Base-by-base conservation (phyloP, 495 filamentous ascomycete species). In the Penicillium nucicola region DNA sequence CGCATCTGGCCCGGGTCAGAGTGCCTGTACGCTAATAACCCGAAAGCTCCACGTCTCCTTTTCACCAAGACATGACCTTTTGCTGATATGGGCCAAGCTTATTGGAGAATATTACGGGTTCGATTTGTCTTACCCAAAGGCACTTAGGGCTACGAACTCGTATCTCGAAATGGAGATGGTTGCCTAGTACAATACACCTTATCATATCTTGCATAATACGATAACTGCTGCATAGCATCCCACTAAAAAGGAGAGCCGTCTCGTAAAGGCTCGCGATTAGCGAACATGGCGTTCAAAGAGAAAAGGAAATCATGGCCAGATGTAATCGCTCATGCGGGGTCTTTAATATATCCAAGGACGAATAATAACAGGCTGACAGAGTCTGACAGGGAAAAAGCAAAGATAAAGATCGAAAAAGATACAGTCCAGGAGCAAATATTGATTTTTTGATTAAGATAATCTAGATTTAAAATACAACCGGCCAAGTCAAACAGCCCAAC, bases 351-450 rank as follows among this genome's bases (percentile, higher is more conserved):
- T 20, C 34, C 19, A 19, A 23, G 5, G n/a, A 28, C 25, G 25
- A 19, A 39, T 48, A 19, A 30, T 18, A 18, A 31, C 13, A 41
- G 11, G 18, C 18, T 3, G 37, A 40, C 18, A 4, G 11, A 13
- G 46, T 23, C 23, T 23, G 17, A 31, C 25, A 11, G 20, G 23
- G 1, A 33, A 48, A 48, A 48, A 48, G 46, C 46, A 48, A 45
- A 20, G 11, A 18, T 9, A 17, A 43, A 11, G 32, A 34, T 1
- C 19, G 22, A 23, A 44, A 28, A 23, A 44, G 10, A 28, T 22
- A 22, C 20, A 3, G 20, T 22, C 2, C 20, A 28, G 28, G 20
- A n/a, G 12, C 2, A 33, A 41, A 10, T 17, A 20, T 15, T 5
- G 6, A 48, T 40, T 20, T 23, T 31, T 33, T 30, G 10, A 33